A percentile compares a stretch with the other conserved stretches of the same genome.
Conservation (phyloP, 1,284 basidiomycete genomes). For the Megacollybia platyphylla region DNA sequence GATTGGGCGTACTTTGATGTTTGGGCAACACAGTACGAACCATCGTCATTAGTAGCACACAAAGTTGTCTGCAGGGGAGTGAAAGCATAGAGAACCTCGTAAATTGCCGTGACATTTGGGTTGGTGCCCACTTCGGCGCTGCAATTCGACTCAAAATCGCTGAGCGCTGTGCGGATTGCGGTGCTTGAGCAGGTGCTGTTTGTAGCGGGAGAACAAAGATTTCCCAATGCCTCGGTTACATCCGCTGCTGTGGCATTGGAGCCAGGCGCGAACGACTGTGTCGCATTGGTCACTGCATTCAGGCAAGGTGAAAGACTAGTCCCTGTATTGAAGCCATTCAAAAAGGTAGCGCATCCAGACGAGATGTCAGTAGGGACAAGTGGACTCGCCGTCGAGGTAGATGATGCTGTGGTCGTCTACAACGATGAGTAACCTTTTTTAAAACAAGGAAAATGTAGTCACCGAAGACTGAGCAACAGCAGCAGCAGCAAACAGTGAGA, state of each 20-base stretch:
- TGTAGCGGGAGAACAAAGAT: slow-evolving; percentile 39
- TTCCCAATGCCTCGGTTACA: slow-evolving; percentile 40
- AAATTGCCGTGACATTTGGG: slow-evolving; percentile 42
- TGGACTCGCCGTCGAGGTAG: slow-evolving; percentile 12
- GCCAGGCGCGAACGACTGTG: slow-evolving; percentile 20
- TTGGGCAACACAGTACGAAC: slow-evolving; percentile 51
- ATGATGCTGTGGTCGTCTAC: too few relatives aligned
- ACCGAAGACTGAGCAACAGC: not conserved
- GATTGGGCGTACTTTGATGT: slow-evolving; percentile 18
- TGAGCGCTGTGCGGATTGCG: slow-evolving; percentile 47
- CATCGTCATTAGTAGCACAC: slow-evolving; percentile 63
- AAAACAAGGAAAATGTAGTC: too few relatives aligned
- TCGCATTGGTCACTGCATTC: slow-evolving; percentile 47
- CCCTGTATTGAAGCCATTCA: slow-evolving; percentile 53
- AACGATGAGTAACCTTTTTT: too few relatives aligned
- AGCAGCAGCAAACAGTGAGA: not conserved
- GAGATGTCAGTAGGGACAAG: slow-evolving; percentile 57
- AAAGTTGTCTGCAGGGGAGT: slow-evolving; percentile 52
- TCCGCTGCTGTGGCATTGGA: slow-evolving; percentile 33
- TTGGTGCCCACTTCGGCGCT: slow-evolving; percentile 46
- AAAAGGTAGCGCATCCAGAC: slow-evolving; percentile 43
- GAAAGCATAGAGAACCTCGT: slow-evolving; percentile 71
- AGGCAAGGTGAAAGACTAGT: slow-evolving; percentile 48
- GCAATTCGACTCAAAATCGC: slow-evolving; percentile 62
- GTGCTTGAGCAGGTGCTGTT: slow-evolving; percentile 41